phyloP scores from a whole-genome alignment of 352 stramenopile species.

The Phytophthora pistaciae region DNA sequence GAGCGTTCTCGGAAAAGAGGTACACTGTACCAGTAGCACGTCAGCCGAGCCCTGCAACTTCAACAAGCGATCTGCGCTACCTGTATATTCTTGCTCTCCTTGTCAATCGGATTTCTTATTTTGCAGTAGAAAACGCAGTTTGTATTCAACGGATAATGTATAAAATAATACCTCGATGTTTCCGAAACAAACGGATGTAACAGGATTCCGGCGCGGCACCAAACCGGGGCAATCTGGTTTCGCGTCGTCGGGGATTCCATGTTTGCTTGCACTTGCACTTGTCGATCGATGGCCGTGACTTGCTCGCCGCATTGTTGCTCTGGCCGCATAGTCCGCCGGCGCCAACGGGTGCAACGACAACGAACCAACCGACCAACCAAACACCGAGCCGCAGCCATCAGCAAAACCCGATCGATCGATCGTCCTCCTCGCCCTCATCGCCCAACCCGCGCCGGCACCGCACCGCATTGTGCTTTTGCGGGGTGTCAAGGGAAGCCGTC shows the following conservation, averaged over 20 bases:
- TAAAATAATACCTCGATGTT: constrained; percentile 4
- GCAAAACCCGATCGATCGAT: constrained; percentile 19
- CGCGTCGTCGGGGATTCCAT: constrained; percentile 17
- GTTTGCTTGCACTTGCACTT: not conserved
- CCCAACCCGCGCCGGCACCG: constrained; percentile 22
- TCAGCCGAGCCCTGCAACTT: constrained; percentile 38
- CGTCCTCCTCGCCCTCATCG: constrained; percentile 41
- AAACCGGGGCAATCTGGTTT: constrained; percentile 23
- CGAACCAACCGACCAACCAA: not conserved
- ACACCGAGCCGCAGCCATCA: constrained; percentile 6
- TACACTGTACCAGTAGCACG: constrained; percentile 43
- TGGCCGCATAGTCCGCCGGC: constrained; percentile 25
- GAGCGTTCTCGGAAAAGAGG: constrained; percentile 10
- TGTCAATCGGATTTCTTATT: not conserved
- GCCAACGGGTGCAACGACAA: constrained; percentile 27
- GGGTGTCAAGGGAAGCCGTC: constrained; percentile 20
- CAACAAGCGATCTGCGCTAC: constrained; percentile 35
- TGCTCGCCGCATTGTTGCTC: constrained; percentile 23
- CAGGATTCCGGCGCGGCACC: constrained; percentile 19
- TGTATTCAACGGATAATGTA: not conserved
- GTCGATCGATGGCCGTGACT: not conserved
- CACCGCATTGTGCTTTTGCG: constrained; percentile 21
- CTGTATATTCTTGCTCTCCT: not conserved
- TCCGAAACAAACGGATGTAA: constrained; percentile 1
- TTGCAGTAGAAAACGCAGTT: too few relatives aligned